phyloP scores from a whole-genome alignment of 2,329 filamentous ascomycete species.

The Neopestalotiopsis clavispora region DNA sequence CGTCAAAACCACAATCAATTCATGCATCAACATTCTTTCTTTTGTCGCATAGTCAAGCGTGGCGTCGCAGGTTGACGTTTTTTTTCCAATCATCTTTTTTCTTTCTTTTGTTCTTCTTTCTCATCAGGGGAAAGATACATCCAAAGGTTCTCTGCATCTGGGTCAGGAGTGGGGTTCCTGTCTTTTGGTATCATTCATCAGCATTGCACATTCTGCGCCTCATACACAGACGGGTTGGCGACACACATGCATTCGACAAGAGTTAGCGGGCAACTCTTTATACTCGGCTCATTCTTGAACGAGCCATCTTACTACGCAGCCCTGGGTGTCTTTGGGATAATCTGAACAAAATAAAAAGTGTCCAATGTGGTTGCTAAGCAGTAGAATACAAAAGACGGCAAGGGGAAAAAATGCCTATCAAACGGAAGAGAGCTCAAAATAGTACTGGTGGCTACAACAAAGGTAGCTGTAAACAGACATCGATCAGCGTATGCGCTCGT shows the following conservation, averaged over 20 bases:
- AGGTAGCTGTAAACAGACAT: not conserved
- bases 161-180: not conserved
- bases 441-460: not conserved
- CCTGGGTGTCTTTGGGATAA: not conserved
- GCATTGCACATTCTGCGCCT: constrained; percentile 1
- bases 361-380: not conserved
- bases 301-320: not conserved
- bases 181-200: constrained; percentile 1
- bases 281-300: not conserved
- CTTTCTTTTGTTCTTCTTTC: constrained; percentile 4
- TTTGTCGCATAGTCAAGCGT: constrained; percentile 19
- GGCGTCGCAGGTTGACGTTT: constrained; percentile 14
- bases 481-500: not conserved
- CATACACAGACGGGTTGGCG: constrained; percentile 7
- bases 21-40: constrained; percentile 6
- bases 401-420: not conserved
- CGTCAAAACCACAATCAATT: not conserved
- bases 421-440: not conserved
- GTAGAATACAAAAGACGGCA: not conserved
- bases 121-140: constrained; percentile 6
- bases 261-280: not conserved
- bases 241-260: not conserved
- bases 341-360: not conserved
- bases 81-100: not conserved
- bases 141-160: constrained; percentile 1